Evolutionary conservation across 2,329 filamentous ascomycete genomes (phyloP).

Genomic region (Aureobasidium sp.): DNA sequence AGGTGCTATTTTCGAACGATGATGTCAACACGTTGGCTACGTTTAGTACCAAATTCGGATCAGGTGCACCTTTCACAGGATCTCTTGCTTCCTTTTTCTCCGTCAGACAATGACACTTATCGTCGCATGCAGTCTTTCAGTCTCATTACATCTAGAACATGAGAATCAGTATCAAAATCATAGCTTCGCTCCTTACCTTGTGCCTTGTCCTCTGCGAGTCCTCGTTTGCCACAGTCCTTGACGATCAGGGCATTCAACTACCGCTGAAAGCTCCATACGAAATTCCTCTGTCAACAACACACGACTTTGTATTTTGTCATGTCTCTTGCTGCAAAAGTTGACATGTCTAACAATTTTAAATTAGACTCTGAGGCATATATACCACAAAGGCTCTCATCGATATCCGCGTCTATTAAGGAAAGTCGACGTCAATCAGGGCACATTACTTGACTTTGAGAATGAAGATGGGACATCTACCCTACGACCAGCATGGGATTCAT

Average conservation of each 20-base stretch:
- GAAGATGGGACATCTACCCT: not conserved
- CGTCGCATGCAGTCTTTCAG: not conserved
- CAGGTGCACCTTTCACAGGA: too few species aligned
- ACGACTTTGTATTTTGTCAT: not conserved
- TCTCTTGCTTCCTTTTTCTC: not conserved
- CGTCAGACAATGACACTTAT: not conserved
- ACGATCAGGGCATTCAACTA: not conserved
- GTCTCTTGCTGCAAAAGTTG: not conserved
- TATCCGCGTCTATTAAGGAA: conserved; percentile 71
- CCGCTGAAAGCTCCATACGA: not conserved
- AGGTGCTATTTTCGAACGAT: too few species aligned
- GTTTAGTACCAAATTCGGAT: too few species aligned
- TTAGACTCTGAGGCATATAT: conserved; percentile 73
- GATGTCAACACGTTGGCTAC: not conserved
- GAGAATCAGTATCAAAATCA: not conserved
- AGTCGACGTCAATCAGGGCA: conserved; percentile 52
- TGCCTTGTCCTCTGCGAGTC: not conserved
- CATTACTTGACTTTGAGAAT: not conserved
- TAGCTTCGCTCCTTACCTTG: not conserved
- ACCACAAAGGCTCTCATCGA: conserved; percentile 78
- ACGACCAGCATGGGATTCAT: not conserved
- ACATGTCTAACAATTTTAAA: not conserved
- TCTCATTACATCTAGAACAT: not conserved
- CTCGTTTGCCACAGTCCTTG: not conserved
- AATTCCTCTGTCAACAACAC: not conserved